phyloP scores from a whole-genome alignment of 2,329 filamentous ascomycete genomes.

The Sporothrix pallida region DNA sequence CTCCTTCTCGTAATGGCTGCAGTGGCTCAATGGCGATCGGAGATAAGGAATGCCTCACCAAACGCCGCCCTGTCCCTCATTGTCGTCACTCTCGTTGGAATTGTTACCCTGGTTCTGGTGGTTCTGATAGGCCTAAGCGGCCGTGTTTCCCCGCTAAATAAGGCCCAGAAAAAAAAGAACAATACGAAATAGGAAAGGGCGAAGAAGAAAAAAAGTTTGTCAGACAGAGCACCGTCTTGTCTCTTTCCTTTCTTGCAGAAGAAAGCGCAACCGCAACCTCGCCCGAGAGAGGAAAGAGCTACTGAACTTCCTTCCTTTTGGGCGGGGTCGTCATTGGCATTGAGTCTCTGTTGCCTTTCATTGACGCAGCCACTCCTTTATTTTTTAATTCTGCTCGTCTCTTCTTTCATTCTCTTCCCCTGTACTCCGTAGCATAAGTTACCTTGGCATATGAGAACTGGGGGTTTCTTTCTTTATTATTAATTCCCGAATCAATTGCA shows the following conservation, averaged over 20 bases:
- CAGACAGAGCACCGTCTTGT: slow-evolving; percentile 3
- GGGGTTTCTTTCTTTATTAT: slow-evolving; percentile 5
- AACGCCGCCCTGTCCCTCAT: background rate
- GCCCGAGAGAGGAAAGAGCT: slow-evolving; percentile 25
- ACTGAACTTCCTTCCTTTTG: background rate
- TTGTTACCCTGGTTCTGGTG: too few species aligned
- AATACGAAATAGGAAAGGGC: background rate
- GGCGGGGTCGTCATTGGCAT: slow-evolving; percentile 12
- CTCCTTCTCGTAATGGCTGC: slow-evolving; percentile 3
- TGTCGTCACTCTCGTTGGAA: background rate
- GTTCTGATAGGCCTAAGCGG: background rate
- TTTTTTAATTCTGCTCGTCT: background rate
- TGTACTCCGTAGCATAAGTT: background rate
- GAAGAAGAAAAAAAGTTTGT: slow-evolving; percentile 6
- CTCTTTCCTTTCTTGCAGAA: background rate
- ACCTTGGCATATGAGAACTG: background rate
- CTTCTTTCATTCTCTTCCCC: background rate
- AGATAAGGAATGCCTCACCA: slow-evolving; percentile 9
- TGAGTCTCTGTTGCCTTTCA: background rate
- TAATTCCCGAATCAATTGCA: slow-evolving; percentile 14
- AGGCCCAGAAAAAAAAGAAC: background rate
- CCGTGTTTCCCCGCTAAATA: slow-evolving; percentile 21
- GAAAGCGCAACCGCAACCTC: background rate
- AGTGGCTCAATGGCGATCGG: slow-evolving; percentile 7
- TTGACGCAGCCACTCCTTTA: slow-evolving; percentile 2